Percentiles rank a stretch among this genome's conserved stretches.
Conservation (phyloP, 495 filamentous ascomycete genomes). For the Terfezia claveryi region DNA sequence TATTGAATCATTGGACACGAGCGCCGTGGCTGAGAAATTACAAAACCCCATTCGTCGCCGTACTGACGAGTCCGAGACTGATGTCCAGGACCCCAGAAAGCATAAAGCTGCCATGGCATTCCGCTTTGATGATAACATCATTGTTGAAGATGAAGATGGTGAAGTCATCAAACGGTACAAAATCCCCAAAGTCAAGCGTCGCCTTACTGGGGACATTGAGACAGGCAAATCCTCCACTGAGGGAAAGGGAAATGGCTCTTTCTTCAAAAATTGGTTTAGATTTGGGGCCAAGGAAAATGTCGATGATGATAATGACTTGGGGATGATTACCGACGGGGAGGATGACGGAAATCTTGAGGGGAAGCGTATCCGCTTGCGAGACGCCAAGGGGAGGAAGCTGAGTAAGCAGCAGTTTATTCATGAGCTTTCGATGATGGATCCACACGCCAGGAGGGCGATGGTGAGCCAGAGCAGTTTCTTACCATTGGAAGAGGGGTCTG, state of each 20-base stretch:
- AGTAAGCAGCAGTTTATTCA: slow-evolving; percentile 80
- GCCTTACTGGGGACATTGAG: slow-evolving; percentile 19
- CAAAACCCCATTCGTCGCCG: neutral
- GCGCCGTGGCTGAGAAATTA: neutral
- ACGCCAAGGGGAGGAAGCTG: slow-evolving; percentile 49
- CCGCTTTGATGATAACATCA: slow-evolving; percentile 61
- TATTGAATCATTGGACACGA: slow-evolving; percentile 4
- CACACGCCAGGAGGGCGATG: slow-evolving; percentile 45
- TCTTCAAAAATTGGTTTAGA: neutral
- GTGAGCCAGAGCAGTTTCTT: slow-evolving; percentile 37
- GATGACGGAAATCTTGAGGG: slow-evolving; percentile 21
- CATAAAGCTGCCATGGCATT: slow-evolving; percentile 66
- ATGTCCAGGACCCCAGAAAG: neutral
- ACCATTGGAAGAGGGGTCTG: slow-evolving; percentile 10
- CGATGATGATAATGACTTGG: slow-evolving; percentile 27
- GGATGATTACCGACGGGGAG: slow-evolving; percentile 13
- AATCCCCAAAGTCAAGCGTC: slow-evolving; percentile 30
- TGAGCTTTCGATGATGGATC: slow-evolving; percentile 60
- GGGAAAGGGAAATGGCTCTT: neutral
- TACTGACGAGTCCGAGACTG: neutral
- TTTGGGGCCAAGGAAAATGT: slow-evolving; percentile 23
- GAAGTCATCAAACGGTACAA: slow-evolving; percentile 96
- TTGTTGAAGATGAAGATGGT: slow-evolving; percentile 92
- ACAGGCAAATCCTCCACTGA: neutral
- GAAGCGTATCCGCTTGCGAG: slow-evolving; percentile 59